A percentile compares a stretch with the other conserved stretches of the same genome.
phyloP scores from a whole-genome alignment of 495 filamentous ascomycete genomes.

The Barbatosphaeria neglecta region DNA sequence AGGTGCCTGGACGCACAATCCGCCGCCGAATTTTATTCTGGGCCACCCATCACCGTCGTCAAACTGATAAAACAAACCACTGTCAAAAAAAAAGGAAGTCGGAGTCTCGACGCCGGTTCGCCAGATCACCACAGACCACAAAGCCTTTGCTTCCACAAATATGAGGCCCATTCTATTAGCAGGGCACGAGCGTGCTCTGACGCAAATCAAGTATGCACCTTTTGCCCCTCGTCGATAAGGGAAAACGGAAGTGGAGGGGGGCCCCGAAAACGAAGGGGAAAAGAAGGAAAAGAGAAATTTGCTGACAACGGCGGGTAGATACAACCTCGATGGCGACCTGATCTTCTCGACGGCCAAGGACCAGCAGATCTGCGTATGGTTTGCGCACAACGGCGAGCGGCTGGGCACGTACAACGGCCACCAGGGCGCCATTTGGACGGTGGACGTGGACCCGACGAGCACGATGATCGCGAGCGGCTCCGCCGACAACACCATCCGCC shows the following conservation, averaged over 20 bases:
- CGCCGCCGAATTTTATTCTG: not conserved
- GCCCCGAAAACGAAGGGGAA: too few relatives aligned
- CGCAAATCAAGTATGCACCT: conserved; percentile 77
- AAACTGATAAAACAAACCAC: too few relatives aligned
- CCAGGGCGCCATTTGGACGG: conserved; percentile 95
- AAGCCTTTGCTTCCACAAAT: conserved; percentile 14
- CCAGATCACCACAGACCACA: conserved; percentile 1
- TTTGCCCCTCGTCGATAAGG: not conserved
- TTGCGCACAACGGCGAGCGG: conserved; percentile 84
- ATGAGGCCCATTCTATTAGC: conserved; percentile 95
- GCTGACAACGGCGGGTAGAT: too few relatives aligned
- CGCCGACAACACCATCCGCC: conserved; percentile 92
- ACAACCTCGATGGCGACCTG: conserved; percentile 92
- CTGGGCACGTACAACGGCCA: conserved; percentile 94
- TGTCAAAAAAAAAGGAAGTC: conserved; percentile 1
- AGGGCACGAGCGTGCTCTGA: conserved; percentile 97
- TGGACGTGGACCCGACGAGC: conserved; percentile 92
- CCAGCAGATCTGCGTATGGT: conserved; percentile 93
- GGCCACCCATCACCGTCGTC: not conserved
- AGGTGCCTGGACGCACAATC: not conserved
- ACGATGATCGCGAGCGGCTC: conserved; percentile 88
- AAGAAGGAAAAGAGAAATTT: too few relatives aligned
- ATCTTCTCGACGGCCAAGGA: conserved; percentile 97
- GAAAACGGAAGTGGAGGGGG: too few relatives aligned
- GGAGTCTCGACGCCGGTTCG: too few relatives aligned